Evolutionary conservation across 2,329 filamentous ascomycete species (phyloP).

Genomic region (Pseudonectria buxi): DNA sequence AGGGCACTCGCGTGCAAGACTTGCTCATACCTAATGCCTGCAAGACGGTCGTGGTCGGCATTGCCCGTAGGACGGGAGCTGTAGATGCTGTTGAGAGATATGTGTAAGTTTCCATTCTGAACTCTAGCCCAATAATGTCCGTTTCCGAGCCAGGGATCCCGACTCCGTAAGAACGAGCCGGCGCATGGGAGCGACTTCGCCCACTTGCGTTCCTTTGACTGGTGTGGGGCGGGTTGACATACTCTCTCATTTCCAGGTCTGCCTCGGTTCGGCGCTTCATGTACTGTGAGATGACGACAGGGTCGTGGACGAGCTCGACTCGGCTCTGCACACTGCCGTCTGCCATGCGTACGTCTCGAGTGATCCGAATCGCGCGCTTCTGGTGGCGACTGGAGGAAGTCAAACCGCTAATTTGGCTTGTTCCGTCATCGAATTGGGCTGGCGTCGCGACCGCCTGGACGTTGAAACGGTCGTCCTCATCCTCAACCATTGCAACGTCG

Average conservation of each 20-base stretch:
- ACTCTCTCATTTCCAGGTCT: slow-evolving; percentile 68
- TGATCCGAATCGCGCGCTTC: slow-evolving; percentile 67
- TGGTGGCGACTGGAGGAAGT: slow-evolving; percentile 56
- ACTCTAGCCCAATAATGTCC: slow-evolving; percentile 29
- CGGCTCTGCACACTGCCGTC: slow-evolving; percentile 51
- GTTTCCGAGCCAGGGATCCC: slow-evolving; percentile 22
- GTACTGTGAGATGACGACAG: slow-evolving; percentile 84
- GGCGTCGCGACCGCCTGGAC: slow-evolving; percentile 64
- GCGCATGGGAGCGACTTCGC: neutral
- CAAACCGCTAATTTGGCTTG: slow-evolving; percentile 69
- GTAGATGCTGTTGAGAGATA: slow-evolving; percentile 40
- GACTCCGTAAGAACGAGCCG: slow-evolving; percentile 16
- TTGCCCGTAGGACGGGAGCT: slow-evolving; percentile 42
- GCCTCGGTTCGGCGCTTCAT: slow-evolving; percentile 67
- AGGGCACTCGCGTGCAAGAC: no score
- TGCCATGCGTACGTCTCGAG: slow-evolving; percentile 47
- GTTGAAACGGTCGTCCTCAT: slow-evolving; percentile 64
- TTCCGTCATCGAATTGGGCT: slow-evolving; percentile 66
- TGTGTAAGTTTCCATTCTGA: slow-evolving; percentile 32
- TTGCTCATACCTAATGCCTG: slow-evolving; percentile 31
- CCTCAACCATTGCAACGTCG: slow-evolving; percentile 51
- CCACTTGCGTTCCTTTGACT: neutral
- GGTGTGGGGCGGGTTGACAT: slow-evolving; percentile 31
- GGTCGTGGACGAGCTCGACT: slow-evolving; percentile 68
- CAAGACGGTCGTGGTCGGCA: slow-evolving; percentile 45